Conservation (phyloP, 129 eudicot genomes). For the Centella asiatica region DNA sequence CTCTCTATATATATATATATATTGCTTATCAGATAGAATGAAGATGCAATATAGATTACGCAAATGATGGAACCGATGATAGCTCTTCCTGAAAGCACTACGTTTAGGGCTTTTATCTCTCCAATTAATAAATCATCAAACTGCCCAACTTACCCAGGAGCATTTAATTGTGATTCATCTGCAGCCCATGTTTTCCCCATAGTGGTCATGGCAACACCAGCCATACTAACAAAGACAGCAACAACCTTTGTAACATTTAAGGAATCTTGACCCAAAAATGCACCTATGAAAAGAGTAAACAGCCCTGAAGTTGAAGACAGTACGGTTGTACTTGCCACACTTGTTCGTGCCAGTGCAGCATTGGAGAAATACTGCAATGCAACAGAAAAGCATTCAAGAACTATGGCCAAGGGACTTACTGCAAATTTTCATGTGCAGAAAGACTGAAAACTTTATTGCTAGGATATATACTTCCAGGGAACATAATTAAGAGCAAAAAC, state of each 20-base stretch:
- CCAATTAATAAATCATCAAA: no score
- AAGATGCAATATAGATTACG: no score
- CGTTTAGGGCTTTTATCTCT: no score
- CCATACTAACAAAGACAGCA: conserved; percentile 96
- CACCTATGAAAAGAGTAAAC: conserved; percentile 95
- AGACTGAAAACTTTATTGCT: not conserved
- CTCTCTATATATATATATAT: no score
- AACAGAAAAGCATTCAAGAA: conserved; percentile 8
- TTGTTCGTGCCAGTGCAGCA: conserved; percentile 97
- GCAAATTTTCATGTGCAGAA: not conserved
- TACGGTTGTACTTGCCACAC: conserved; percentile 99
- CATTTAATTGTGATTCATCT: conserved; percentile 46
- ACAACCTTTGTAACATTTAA: conserved; percentile 66
- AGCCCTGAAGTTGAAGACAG: conserved; percentile 95
- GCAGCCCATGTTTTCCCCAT: conserved; percentile 98
- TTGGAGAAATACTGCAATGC: conserved; percentile 79
- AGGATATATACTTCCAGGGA: not conserved
- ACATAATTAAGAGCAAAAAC: not conserved
- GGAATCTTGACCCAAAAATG: conserved; percentile 87
- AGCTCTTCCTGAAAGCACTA: no score
- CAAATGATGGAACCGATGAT: no score
- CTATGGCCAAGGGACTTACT: not conserved
- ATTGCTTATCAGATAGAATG: not conserved
- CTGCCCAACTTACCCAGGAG: conserved; percentile 45
- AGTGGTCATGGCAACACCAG: conserved; percentile 98